Base-by-base conservation (phyloP, 805 yeast genomes). In the Blastobotrys attinorum region DNA sequence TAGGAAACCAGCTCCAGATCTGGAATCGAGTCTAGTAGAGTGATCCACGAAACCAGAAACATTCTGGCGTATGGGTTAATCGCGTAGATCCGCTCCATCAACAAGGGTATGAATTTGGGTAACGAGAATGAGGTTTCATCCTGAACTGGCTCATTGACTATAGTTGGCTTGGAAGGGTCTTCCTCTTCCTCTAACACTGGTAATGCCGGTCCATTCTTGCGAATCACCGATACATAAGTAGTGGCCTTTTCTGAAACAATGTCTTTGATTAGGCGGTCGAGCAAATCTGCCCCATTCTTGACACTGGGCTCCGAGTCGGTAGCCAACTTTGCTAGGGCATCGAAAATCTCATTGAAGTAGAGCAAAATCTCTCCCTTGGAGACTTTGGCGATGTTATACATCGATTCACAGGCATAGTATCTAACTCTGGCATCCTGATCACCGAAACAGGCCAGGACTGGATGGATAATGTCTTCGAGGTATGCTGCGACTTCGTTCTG, bases 361-460 rank as follows among this genome's bases (percentile, higher is more conserved):
- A 83, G 69, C 48, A 92, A 67, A 18, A 92, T 85, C 63, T 92
- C 97, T 22, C 97, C 97, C 53, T 95, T 79, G 3, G 97, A 95
- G 17, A 92, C 94, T 58, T 92, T 92, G 38, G 97, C 95, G 37
- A 92, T 89, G 63, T 92, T 92, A 64, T 92, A 92, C 48, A 92
- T 70, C 39, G 95, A 83, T 58, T 92, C 98, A 66, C 97, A 92
- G 0, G 98, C 97, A 61, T 88, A 92, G 57, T 92, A 92, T 43
- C 98, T 72, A 6, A 92, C 98, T 52, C 95, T 77, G n/a, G 96
- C 90, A 61, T 92, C 96, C 47, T 92, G 96, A 58, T 92, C 98
- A 40, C 95, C 90, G 61, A 92, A 92, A 47, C 97, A 90, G 0
- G 96, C 90, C 54, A 92, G 69, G 11, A 92, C 95, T 0, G 98